phyloP scores from a whole-genome alignment of 2,329 filamentous ascomycete species.

The Drechslerella coelobrocha region DNA sequence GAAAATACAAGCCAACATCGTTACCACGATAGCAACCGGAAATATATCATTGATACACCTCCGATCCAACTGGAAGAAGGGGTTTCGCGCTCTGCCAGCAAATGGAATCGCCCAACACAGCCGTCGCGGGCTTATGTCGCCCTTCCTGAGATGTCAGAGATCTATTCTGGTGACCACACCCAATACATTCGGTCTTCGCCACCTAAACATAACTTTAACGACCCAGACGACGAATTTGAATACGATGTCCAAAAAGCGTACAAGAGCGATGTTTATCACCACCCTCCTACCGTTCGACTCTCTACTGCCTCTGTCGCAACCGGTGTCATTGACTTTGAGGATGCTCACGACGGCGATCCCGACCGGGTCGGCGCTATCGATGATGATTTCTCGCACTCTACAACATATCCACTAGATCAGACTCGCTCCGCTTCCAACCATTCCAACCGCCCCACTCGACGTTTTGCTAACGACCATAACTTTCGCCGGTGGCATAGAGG shows the following conservation, averaged over 20 bases:
- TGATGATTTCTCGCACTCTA: slow-evolving; percentile 49
- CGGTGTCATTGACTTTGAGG: slow-evolving; percentile 48
- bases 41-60: slow-evolving; percentile 41
- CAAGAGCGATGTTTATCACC: slow-evolving; percentile 46
- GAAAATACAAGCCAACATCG: slow-evolving; percentile 19
- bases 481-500: slow-evolving; percentile 43
- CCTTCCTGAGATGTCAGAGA: slow-evolving; percentile 44
- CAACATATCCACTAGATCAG: slow-evolving; percentile 41
- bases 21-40: slow-evolving; percentile 35
- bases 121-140: slow-evolving; percentile 36
- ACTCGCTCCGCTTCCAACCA: slow-evolving; percentile 47
- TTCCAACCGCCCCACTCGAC: slow-evolving; percentile 35
- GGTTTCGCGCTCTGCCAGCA: slow-evolving; percentile 9
- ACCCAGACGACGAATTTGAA: slow-evolving; percentile 39
- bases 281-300: slow-evolving; percentile 37
- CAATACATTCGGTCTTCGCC: slow-evolving; percentile 41
- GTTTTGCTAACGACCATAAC: slow-evolving; percentile 40
- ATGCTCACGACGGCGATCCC: slow-evolving; percentile 50
- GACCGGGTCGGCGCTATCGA: slow-evolving; percentile 48
- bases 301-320: slow-evolving; percentile 50
- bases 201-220: slow-evolving; percentile 49
- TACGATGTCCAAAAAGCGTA: slow-evolving; percentile 48
- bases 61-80: slow-evolving; percentile 47
- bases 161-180: slow-evolving; percentile 46
- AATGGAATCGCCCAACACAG: slow-evolving; percentile 35